phyloP scores from a whole-genome alignment of 441 rosid genomes.

The Mallotus japonicus region DNA sequence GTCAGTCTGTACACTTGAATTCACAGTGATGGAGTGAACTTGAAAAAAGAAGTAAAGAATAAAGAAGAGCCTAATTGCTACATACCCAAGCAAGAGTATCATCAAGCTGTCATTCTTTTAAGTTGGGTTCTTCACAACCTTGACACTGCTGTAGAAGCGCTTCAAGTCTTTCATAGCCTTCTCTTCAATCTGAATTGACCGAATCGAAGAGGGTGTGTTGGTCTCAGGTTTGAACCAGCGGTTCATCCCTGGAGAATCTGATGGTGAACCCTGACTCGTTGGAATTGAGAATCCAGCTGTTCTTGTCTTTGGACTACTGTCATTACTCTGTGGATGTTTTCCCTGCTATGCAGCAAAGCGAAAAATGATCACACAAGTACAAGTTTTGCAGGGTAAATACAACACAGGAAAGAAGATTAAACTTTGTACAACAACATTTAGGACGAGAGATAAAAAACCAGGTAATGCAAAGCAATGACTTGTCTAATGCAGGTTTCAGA shows the following conservation, averaged over 20 bases:
- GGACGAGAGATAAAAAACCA: background rate
- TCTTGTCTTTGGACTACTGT: constrained; percentile 69
- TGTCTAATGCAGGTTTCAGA: background rate
- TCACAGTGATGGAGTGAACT: constrained; percentile 23
- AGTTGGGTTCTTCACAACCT: constrained; percentile 66
- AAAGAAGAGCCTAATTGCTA: constrained; percentile 17
- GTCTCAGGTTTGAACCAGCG: constrained; percentile 96
- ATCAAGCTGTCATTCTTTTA: constrained; percentile 26
- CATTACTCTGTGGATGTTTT: constrained; percentile 52
- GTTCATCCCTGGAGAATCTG: constrained; percentile 77
- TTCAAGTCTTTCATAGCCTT: constrained; percentile 95
- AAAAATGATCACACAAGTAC: background rate
- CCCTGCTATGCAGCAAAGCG: constrained; percentile 38
- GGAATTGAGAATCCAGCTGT: constrained; percentile 72
- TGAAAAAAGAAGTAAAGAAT: background rate
- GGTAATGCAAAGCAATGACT: background rate
- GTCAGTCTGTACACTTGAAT: constrained; percentile 43
- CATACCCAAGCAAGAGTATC: constrained; percentile 9
- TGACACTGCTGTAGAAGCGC: constrained; percentile 84
- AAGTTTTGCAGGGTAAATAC: background rate
- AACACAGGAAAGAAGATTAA: background rate
- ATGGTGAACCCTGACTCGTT: constrained; percentile 72
- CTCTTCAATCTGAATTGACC: constrained; percentile 94
- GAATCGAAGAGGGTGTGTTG: constrained; percentile 68
- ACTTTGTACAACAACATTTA: too few species aligned